Conservation (phyloP, 2,329 filamentous ascomycete species). For the Penicillium sp. region DNA sequence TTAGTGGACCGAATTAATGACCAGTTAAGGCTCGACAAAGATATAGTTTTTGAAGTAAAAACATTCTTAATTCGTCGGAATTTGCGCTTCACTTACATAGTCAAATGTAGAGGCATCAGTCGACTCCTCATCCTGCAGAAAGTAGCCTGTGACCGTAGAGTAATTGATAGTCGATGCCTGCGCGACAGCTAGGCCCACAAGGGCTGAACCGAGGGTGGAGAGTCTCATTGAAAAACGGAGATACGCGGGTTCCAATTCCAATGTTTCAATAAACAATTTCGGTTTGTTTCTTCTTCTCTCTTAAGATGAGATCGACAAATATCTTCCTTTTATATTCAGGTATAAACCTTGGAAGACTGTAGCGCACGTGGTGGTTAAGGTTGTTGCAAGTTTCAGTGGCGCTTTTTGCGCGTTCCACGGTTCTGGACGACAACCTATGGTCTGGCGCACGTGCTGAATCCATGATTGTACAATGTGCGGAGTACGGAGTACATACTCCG, state of each 20-base stretch:
- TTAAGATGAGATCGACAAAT: slow-evolving; percentile 14
- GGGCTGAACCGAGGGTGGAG: slow-evolving; percentile 72
- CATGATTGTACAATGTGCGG: neutral
- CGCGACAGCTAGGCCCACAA: slow-evolving; percentile 70
- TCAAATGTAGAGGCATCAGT: slow-evolving; percentile 50
- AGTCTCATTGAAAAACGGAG: slow-evolving; percentile 43
- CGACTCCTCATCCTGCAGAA: slow-evolving; percentile 49
- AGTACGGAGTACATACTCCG: neutral
- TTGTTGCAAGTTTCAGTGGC: neutral
- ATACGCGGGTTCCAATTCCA: slow-evolving; percentile 1
- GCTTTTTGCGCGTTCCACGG: neutral
- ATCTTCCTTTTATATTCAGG: neutral
- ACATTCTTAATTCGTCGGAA: neutral
- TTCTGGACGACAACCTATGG: neutral
- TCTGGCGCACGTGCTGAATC: neutral
- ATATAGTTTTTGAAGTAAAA: neutral
- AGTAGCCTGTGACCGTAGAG: slow-evolving; percentile 48
- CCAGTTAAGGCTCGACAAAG: neutral
- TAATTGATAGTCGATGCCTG: slow-evolving; percentile 38
- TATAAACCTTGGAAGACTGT: neutral
- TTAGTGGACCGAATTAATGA: neutral
- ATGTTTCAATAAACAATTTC: neutral
- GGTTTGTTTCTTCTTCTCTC: neutral
- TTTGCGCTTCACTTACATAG: slow-evolving; percentile 38
- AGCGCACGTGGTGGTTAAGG: neutral